Conservation (phyloP, 2,329 filamentous ascomycete species). For the Myriosclerotinia scirpicola region DNA sequence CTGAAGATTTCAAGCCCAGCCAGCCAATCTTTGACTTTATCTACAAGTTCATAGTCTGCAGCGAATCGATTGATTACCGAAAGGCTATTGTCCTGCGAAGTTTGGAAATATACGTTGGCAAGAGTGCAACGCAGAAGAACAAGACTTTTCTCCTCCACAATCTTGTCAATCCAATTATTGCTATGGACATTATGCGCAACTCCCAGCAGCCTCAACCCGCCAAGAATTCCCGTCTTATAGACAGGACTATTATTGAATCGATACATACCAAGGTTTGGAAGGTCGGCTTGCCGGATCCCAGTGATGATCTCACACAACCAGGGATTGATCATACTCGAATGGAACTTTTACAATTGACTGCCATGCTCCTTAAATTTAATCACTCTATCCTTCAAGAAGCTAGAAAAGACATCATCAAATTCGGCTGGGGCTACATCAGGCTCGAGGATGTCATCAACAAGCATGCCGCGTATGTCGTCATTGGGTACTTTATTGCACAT, state of each 20-base stretch:
- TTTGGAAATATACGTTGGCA: slow-evolving; percentile 81
- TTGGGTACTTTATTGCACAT: slow-evolving; percentile 95
- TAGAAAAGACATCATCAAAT: slow-evolving; percentile 98
- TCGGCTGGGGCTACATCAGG: slow-evolving; percentile 97
- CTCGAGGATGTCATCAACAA: slow-evolving; percentile 99
- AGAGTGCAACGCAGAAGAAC: slow-evolving; percentile 77
- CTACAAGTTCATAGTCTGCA: slow-evolving; percentile 80
- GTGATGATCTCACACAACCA: slow-evolving; percentile 78
- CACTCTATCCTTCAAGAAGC: slow-evolving; percentile 83
- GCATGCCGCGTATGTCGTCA: slow-evolving; percentile 94
- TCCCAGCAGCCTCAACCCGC: slow-evolving; percentile 60
- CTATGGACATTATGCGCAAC: slow-evolving; percentile 84
- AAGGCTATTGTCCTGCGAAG: slow-evolving; percentile 79
- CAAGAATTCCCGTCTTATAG: slow-evolving; percentile 71
- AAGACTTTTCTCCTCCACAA: slow-evolving; percentile 92
- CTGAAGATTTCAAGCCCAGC: slow-evolving; percentile 76
- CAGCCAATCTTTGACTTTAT: slow-evolving; percentile 79
- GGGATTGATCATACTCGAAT: slow-evolving; percentile 95
- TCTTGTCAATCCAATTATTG: slow-evolving; percentile 92
- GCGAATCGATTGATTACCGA: slow-evolving; percentile 82
- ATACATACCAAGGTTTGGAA: slow-evolving; percentile 95
- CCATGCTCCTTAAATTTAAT: slow-evolving; percentile 94
- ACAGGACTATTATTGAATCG: slow-evolving; percentile 81
- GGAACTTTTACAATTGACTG: slow-evolving; percentile 92
- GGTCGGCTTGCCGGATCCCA: slow-evolving; percentile 75